Conservation (phyloP, 2,329 filamentous ascomycete genomes). For the Fusarium floridanum region DNA sequence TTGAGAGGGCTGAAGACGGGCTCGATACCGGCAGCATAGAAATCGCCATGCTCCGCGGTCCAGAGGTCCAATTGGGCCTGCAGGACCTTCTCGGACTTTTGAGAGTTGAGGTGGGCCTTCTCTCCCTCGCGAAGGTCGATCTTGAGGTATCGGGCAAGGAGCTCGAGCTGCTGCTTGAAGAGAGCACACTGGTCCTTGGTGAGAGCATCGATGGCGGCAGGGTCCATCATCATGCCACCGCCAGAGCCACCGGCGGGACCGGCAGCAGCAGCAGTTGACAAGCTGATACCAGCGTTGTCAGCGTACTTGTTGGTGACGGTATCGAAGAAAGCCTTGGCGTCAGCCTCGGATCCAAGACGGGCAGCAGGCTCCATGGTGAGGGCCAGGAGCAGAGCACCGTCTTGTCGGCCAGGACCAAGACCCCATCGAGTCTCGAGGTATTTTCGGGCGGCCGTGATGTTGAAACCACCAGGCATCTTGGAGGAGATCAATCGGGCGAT, state of each 20-base stretch:
- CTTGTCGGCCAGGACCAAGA: constrained; percentile 85
- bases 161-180: constrained; percentile 98
- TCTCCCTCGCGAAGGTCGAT: constrained; percentile 97
- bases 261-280: constrained; percentile 81
- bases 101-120: constrained; percentile 87
- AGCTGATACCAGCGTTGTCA: constrained; percentile 81
- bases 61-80: constrained; percentile 96
- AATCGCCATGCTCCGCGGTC: constrained; percentile 95
- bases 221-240: constrained; percentile 99
- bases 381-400: constrained; percentile 88
- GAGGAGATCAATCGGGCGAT: constrained; percentile 96
- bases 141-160: constrained; percentile 95
- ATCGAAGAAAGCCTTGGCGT: constrained; percentile 94
- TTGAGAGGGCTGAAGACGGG: constrained; percentile 94
- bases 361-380: constrained; percentile 93
- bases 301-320: constrained; percentile 92
- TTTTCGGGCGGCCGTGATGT: constrained; percentile 95
- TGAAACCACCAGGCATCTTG: constrained; percentile 99
- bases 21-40: constrained; percentile 94
- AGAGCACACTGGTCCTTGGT: constrained; percentile 96
- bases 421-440: constrained; percentile 97
- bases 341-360: constrained; percentile 88
- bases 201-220: constrained; percentile 93
- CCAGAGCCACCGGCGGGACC: constrained; percentile 78
- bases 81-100: constrained; percentile 87